Base-by-base conservation (phyloP, 1,284 basidiomycete species). In the Bjerkandera adusta region DNA sequence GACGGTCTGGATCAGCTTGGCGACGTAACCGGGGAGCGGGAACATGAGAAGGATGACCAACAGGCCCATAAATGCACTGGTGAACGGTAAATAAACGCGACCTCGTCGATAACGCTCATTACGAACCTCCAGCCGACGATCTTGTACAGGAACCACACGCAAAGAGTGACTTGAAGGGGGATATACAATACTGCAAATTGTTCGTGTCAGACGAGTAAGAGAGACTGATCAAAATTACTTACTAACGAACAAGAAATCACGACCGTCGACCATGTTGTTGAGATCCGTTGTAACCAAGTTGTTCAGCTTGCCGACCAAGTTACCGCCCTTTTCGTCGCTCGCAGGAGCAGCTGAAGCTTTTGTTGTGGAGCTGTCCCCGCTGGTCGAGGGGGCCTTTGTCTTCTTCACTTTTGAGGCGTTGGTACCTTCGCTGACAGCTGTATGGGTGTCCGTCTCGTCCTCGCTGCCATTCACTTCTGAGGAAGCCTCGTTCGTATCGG, bases 11-110 rank as follows among this genome's bases (percentile, higher is more conserved):
- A 65, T 55, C 32, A 53, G 44, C 6, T 54, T 59, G n/a, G 64
- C 65, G 33, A 68, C 45, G 37, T 56, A 60, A 6, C 64, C 72
- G 1, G 73, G 73, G 5, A 83, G 48, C 1, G 83, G 82, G 48
- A 83, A 70, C 40, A 75, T 57, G 13, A 69, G n/a, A 6, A 77
- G 36, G 55, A 84, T 81, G 16, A 68, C 63, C 1, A 60, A 63
- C 61, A 87, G 68, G 4, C 84, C 78, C 27, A 78, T 65, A 36
- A 78, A 66, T 1, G 76, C 68, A 50, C 73, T 53, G 61, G 56
- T 44, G 60, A 37, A 22, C 27, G 6, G 34, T 42, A 5, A 44
- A 10, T n/a, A 42, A 16, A 11, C 18, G 16, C 15, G 21, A 10
- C 12, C n/a, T 15, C n/a, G 24, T 15, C 1, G 30, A 24, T n/a